phyloP scores from a whole-genome alignment of 2,329 filamentous ascomycete genomes.

The Trichophyton equinum region DNA sequence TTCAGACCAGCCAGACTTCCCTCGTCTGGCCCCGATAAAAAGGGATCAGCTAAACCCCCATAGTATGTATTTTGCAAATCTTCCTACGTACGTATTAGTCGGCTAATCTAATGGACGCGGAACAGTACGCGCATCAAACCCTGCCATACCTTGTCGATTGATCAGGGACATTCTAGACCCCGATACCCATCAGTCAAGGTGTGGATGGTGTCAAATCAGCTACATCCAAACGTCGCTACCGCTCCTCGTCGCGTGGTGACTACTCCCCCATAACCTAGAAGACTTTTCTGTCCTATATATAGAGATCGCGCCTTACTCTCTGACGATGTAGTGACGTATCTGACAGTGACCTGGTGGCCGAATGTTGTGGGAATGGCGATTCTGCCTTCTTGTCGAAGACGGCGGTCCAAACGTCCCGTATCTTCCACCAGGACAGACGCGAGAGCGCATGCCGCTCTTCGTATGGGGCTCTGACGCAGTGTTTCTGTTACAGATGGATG shows the following conservation, averaged over 20 bases:
- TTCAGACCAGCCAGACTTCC: slow-evolving; percentile 4
- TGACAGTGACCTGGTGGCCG: slow-evolving; percentile 15
- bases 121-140: slow-evolving; percentile 37
- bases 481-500: slow-evolving; percentile 43
- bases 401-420: slow-evolving; percentile 29
- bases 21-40: slow-evolving; percentile 12
- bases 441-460: slow-evolving; percentile 50
- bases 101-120: background rate
- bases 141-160: slow-evolving; percentile 28
- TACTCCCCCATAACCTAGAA: slow-evolving; percentile 57
- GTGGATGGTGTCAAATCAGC: slow-evolving; percentile 34
- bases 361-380: slow-evolving; percentile 66
- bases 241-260: slow-evolving; percentile 61
- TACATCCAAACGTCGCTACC: slow-evolving; percentile 66
- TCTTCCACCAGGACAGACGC: slow-evolving; percentile 20
- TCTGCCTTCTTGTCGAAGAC: slow-evolving; percentile 67
- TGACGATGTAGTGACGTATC: slow-evolving; percentile 24
- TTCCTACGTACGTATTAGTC: background rate
- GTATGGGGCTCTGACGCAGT: slow-evolving; percentile 51
- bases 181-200: slow-evolving; percentile 34
- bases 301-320: slow-evolving; percentile 39
- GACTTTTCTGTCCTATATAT: slow-evolving; percentile 51
- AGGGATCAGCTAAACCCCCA: slow-evolving; percentile 27
- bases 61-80: slow-evolving; percentile 23
- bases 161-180: slow-evolving; percentile 40